A percentile compares a stretch with the other conserved stretches of the same genome.
Conservation (phyloP, 495 filamentous ascomycete species). For the Evansstolkia leycettana region DNA sequence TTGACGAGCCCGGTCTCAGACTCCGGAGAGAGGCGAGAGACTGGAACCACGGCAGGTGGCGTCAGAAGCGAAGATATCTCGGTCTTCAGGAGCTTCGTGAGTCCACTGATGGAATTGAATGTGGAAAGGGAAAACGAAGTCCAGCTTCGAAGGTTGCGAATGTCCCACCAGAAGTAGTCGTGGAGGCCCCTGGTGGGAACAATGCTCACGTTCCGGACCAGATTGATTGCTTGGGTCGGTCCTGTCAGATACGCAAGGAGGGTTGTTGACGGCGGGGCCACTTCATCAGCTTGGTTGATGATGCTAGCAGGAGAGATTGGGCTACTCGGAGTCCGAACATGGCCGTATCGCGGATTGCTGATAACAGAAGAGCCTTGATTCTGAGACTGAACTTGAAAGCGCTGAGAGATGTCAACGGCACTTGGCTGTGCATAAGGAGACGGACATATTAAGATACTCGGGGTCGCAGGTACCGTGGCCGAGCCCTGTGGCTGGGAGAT, state of each 20-base stretch:
- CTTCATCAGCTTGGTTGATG: conserved; percentile 20
- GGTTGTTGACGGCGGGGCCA: conserved; percentile 45
- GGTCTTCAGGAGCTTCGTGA: conserved; percentile 60
- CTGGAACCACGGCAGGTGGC: conserved; percentile 39
- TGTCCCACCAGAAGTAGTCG: conserved; percentile 89
- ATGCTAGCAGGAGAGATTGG: conserved; percentile 38
- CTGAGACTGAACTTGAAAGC: conserved; percentile 14
- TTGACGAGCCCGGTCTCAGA: conserved; percentile 58
- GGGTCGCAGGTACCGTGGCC: conserved; percentile 34
- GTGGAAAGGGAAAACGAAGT: conserved; percentile 58
- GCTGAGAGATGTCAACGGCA: conserved; percentile 6
- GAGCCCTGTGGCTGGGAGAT: conserved; percentile 34
- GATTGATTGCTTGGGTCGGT: conserved; percentile 64
- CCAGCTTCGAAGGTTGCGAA: conserved; percentile 79
- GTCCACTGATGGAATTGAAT: conserved; percentile 60
- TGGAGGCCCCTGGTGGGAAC: conserved; percentile 54
- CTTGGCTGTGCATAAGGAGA: conserved; percentile 10
- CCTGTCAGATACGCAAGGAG: conserved; percentile 67
- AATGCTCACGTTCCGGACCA: conserved; percentile 72
- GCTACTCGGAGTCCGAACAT: conserved; percentile 24
- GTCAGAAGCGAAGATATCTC: conserved; percentile 53
- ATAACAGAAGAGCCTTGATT: conserved; percentile 26
- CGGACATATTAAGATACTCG: conserved; percentile 12
- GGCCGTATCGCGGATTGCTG: conserved; percentile 30
- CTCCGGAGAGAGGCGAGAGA: conserved; percentile 50